Conservation (phyloP, 2,329 filamentous ascomycete genomes). For the Colletotrichum trifolii region DNA sequence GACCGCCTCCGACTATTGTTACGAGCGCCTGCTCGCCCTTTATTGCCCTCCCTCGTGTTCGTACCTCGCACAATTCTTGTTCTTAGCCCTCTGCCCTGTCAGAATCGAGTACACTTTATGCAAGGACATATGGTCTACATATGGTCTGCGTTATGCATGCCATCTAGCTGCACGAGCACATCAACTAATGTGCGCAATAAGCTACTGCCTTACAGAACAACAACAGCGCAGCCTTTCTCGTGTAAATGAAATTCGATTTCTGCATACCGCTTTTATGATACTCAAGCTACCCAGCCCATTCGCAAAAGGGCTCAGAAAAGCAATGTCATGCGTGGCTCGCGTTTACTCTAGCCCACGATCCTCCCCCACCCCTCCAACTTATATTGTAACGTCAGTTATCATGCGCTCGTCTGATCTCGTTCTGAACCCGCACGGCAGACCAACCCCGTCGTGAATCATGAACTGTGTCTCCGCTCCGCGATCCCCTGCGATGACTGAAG, state of each 20-base stretch:
- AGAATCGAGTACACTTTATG: not conserved
- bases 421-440: not conserved
- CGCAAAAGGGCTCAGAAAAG: not conserved
- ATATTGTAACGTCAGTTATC: too few relatives aligned
- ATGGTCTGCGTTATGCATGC: slow-evolving; percentile 14
- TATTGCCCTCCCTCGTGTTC: too few relatives aligned
- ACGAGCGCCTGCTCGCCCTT: not conserved
- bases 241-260: not conserved
- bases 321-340: slow-evolving; percentile 4
- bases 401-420: not conserved
- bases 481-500: not conserved
- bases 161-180: slow-evolving; percentile 18
- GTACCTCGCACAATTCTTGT: too few relatives aligned
- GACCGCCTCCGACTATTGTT: not conserved
- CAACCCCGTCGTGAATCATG: not conserved
- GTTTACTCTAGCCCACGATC: slow-evolving; percentile 5
- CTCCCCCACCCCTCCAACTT: not conserved
- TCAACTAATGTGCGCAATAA: not conserved
- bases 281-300: not conserved
- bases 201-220: too few relatives aligned
- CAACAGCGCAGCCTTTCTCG: too few relatives aligned
- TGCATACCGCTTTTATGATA: slow-evolving; percentile 23
- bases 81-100: too few relatives aligned
- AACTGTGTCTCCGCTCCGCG: slow-evolving; percentile 14
- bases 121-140: slow-evolving; percentile 1